Base-by-base conservation (phyloP, 192 early-diverging fungal species). In the Entomortierella parvispora region DNA sequence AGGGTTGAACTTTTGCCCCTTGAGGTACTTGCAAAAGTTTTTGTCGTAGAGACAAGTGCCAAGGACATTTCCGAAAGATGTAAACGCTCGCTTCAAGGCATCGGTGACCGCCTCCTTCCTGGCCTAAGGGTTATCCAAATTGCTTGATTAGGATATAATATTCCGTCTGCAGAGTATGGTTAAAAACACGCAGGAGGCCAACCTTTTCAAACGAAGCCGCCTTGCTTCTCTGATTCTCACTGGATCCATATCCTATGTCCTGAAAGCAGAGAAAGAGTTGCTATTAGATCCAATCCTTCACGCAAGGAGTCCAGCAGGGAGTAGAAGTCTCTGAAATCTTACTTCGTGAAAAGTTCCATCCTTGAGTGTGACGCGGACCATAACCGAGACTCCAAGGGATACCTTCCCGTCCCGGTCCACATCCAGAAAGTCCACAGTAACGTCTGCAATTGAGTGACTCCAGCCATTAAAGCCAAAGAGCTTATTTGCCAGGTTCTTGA, bases 391-490 rank as follows among this genome's bases (percentile, higher is more conserved):
- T 1, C 94, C 94, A 0, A 94, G 57, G 44, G 65, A 89, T 29
- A 86, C 80, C 17, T 72, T 82, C 12, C 90, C 88, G 25, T 71
- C 62, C 8, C 58, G 42, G 42, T 65, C 59, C 0, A 54, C 52
- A 64, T 85, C 69, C 65, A 94, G 85, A 87, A 86, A 96, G 81
- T 99, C 97, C 3, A 96, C 83, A 3, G 83, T 83, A 45, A 90
- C 85, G 51, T 86, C 84, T n/a, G 87, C 79, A 62, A 99, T 89
- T 25, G 80, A 81, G 26, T 88, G 87, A 42, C 85, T 86, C 97
- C 97, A 99, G 11, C 96, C 96, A 68, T 97, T 87, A 77, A 97
- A 98, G 4, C 96, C 97, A 85, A 99, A 98, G 7, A 97, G 67
- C 29, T 94, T 90, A 68, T 99, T 96, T 50, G 97, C 97, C 33